Conservation (phyloP, 768 basidiomycete species). For the Russula lepida region DNA sequence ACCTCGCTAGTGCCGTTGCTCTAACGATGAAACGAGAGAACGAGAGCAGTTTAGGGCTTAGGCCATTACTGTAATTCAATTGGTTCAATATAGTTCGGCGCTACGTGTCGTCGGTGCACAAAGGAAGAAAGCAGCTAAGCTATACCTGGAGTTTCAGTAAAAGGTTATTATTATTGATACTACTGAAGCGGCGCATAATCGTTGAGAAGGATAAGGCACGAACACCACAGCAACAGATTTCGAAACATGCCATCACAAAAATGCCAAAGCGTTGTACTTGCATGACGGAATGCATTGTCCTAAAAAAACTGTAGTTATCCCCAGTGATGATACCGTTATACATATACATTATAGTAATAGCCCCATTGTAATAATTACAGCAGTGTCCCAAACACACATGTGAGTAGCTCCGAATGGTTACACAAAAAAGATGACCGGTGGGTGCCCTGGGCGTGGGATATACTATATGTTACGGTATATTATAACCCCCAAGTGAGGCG, state of each 20-base stretch:
- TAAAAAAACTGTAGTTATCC: not conserved
- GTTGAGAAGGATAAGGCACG: not conserved
- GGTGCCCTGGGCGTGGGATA: not conserved
- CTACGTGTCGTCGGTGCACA: not conserved
- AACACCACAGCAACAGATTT: not conserved
- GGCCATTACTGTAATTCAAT: too few species aligned
- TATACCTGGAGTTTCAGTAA: not conserved
- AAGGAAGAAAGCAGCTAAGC: not conserved
- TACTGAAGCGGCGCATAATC: not conserved
- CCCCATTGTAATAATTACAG: not conserved
- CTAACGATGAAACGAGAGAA: too few species aligned
- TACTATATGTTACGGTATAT: conserved; percentile 10
- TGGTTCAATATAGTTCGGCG: too few species aligned
- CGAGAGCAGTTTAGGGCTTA: too few species aligned
- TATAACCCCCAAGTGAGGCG: not conserved
- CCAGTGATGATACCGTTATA: not conserved
- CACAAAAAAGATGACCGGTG: not conserved
- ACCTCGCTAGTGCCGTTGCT: too few species aligned
- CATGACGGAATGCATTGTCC: not conserved
- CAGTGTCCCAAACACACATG: not conserved
- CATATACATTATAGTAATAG: conserved; percentile 8
- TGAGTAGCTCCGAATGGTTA: conserved; percentile 5
- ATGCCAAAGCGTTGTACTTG: not conserved
- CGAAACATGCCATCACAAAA: not conserved
- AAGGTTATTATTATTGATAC: not conserved